A percentile compares a stretch with the other conserved stretches of the same genome.
These are phyloP conservation scores for Hortiboletus flavorubellus DNA, from an alignment of 768 basidiomycete species.

Conservation along the genomic window DNA sequence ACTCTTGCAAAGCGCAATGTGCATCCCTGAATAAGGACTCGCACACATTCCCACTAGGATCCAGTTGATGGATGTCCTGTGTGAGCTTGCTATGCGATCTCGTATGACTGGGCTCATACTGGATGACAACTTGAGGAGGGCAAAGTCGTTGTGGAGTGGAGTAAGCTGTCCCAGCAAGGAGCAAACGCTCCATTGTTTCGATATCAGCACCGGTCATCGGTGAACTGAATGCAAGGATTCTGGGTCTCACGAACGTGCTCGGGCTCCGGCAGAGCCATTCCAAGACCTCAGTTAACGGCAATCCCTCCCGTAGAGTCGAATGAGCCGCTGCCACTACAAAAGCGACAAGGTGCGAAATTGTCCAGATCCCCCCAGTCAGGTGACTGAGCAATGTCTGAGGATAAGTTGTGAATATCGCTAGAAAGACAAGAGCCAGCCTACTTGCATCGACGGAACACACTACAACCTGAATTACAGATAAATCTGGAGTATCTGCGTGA, in stretches of 20 bases:
- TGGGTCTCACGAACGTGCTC: slow-evolving; percentile 37
- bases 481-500: slow-evolving; percentile 14
- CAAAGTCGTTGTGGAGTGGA: slow-evolving; percentile 34
- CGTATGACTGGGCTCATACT: slow-evolving; percentile 44
- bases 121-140: slow-evolving; percentile 51
- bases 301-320: slow-evolving; percentile 34
- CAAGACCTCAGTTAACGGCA: slow-evolving; percentile 43
- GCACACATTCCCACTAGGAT: slow-evolving; percentile 38
- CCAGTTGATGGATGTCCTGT: slow-evolving; percentile 45
- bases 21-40: slow-evolving; percentile 46
- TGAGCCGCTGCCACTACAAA: slow-evolving; percentile 46
- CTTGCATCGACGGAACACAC: slow-evolving; percentile 42
- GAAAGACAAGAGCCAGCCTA: slow-evolving; percentile 4
- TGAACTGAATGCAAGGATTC: slow-evolving; percentile 40
- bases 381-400: slow-evolving; percentile 40
- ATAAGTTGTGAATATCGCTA: slow-evolving; percentile 3
- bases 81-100: slow-evolving; percentile 41
- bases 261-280: slow-evolving; percentile 42
- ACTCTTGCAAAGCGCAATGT: slow-evolving; percentile 43
- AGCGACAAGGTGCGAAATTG: slow-evolving; percentile 42
- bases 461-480: slow-evolving; percentile 33
- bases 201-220: slow-evolving; percentile 28
- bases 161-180: slow-evolving; percentile 41
- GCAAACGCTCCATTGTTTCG: slow-evolving; percentile 36
- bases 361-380: slow-evolving; percentile 35